Evolutionary conservation across 208 protist species (phyloP).

Genomic region (Lotmaria passim): DNA sequence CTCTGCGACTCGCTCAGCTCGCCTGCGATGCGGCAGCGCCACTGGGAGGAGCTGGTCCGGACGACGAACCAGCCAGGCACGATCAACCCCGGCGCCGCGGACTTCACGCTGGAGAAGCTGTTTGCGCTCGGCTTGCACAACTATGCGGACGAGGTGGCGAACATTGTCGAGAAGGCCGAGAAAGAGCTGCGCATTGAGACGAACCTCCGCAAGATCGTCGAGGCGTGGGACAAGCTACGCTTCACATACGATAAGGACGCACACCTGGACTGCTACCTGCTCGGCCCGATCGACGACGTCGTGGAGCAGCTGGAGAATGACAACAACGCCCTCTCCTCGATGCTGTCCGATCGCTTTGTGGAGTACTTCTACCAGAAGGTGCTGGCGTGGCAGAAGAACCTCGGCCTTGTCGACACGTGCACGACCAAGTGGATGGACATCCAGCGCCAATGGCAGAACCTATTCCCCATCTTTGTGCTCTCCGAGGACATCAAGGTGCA

Average conservation of each 20-base stretch:
- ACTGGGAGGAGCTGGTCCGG: conserved; percentile 96
- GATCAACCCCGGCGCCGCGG: conserved; percentile 87
- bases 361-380: conserved; percentile 97
- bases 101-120: conserved; percentile 96
- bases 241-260: conserved; percentile 93
- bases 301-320: conserved; percentile 96
- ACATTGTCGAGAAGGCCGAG: conserved; percentile 97
- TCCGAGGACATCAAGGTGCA: conserved; percentile 97
- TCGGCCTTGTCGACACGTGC: conserved; percentile 96
- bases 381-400: conserved; percentile 95
- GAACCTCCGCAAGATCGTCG: conserved; percentile 96
- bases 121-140: conserved; percentile 97
- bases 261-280: conserved; percentile 87
- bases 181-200: conserved; percentile 98
- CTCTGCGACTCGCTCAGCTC: conserved; percentile 93
- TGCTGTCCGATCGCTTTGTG: conserved; percentile 96
- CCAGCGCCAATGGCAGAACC: conserved; percentile 97
- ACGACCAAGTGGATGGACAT: conserved; percentile 96
- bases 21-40: conserved; percentile 95
- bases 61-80: conserved; percentile 91
- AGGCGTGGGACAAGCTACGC: conserved; percentile 93
- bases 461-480: conserved; percentile 98
- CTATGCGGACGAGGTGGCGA: conserved; percentile 96
- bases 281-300: conserved; percentile 94
- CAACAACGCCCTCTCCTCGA: conserved; percentile 95